Base-by-base conservation (phyloP, 345 rosid species). In the Trapa bicornis region DNA sequence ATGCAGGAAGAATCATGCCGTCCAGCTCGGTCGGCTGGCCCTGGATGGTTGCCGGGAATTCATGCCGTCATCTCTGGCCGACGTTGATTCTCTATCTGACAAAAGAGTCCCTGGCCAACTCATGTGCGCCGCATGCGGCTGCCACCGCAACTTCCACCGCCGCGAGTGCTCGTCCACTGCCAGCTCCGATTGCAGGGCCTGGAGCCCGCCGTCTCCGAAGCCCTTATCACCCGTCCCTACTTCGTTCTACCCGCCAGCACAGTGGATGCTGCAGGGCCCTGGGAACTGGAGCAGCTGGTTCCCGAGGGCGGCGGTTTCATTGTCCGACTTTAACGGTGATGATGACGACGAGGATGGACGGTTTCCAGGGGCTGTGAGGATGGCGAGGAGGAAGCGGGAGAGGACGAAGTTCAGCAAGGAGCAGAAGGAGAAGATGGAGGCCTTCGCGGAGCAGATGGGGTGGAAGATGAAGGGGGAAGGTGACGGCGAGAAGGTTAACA, bases 121-220 rank as follows among this genome's bases (percentile, higher is more conserved):
- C 53, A 79, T 70, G 47, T 91, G 97, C 68, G 96, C 87, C 57
- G 96, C 97, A 33, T 91, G 97, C 45, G 96, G 96, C 52, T 91
- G 97, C 77, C 97, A 91, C 82, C 96, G 97, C 68, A 90, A 86
- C 67, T 90, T 90, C 83, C 95, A 90, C 86, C 95, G 90, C 67
- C 92, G 97, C 45, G 79, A 80, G 64, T 69, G 77, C 73, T 12
- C 14, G 38, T 22, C 29, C 29, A 22, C 29, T 22, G 53, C 56
- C 66, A 15, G 65, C 76, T 67, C 77, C 72, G 36, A 22, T 22
- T 22, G 71, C 75, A 36, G 68, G 71, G 47, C 64, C 14, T 43
- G 16, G 32, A 39, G 66, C 67, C 67, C 52, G 5, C 37, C 37
- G 22, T 65, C 67, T 4, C 52, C 67, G 37, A 22, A 5, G 74